Base-by-base conservation (phyloP, 371 early-diverging fungal species). In the Zopfochytrium polystomum region DNA sequence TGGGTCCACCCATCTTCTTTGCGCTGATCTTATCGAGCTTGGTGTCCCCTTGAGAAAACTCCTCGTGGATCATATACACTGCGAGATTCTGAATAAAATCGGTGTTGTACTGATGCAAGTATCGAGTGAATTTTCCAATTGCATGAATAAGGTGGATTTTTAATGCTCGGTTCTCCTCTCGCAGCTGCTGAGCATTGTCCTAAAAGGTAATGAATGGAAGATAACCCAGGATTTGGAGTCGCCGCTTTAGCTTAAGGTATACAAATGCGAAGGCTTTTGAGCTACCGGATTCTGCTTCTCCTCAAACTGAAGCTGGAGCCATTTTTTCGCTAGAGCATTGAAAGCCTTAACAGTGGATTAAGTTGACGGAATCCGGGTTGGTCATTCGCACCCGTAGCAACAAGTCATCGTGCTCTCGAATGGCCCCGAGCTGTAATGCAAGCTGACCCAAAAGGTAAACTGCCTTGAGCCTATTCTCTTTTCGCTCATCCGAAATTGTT, bases 391-490 rank as follows among this genome's bases (percentile, higher is more conserved):
- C 73, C 60, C 58, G 43, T 51, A 71, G 43, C 29, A 78, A 58
- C 26, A 77, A 48, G 22, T 64, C 46, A 43, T 72, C 76, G 44
- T 73, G 73, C 57, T 75, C 78, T 46, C 74, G 59, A 3, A 72
- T 68, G 27, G 48, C 47, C 9, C 74, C 75, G 2, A 80, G 65
- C 26, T 71, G 68, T 38, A 63, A 53, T 0, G 76, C 76, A 34
- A 78, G 52, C 43, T 77, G 70, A 1, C 75, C 80, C 22, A 80
- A 34, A 3, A 80, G 56, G 53, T 71, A 80, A 1, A 77, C 70
- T 2, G 80, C 76, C 50, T 78, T 80, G 32, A 77, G 56, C 4
- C 77, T 55, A 53, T 80, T 80, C 57, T 80, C 80, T n/a, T 33
- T 48, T 18, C 78, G 53, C 44, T 76, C 76, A 56, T 80, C 80